Percentiles rank a stretch among this genome's conserved stretches.
phyloP scores from a whole-genome alignment of 306 rosid genomes.

The Rubus parviflorus region DNA sequence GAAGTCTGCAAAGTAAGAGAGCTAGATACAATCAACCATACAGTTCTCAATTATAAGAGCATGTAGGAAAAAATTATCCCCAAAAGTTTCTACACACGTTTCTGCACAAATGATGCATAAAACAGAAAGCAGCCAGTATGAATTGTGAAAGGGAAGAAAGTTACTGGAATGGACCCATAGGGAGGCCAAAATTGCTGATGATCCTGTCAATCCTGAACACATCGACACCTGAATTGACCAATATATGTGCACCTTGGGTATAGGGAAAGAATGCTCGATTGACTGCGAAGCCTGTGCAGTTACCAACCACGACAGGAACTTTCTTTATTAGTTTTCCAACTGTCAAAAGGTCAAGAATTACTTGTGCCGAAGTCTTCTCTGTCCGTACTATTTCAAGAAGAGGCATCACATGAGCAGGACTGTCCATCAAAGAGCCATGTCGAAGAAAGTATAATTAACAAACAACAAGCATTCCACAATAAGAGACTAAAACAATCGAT shows the following conservation, averaged over 20 bases:
- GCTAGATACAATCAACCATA: constrained; percentile 20
- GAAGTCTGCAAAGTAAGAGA: constrained; percentile 65
- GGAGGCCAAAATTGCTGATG: constrained; percentile 81
- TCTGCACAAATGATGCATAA: neutral
- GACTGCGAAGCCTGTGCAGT: constrained; percentile 96
- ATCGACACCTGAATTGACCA: constrained; percentile 80
- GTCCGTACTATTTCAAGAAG: constrained; percentile 96
- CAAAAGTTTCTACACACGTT: neutral
- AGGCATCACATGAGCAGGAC: constrained; percentile 99
- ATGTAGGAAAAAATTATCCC: neutral
- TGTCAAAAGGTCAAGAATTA: constrained; percentile 77
- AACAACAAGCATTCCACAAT: neutral
- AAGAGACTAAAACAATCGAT: neutral
- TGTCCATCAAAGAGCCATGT: constrained; percentile 44
- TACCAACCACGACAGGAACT: constrained; percentile 91
- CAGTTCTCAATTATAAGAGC: neutral
- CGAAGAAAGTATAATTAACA: constrained; percentile 19
- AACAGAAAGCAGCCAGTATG: constrained; percentile 11
- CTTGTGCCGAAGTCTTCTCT: constrained; percentile 80
- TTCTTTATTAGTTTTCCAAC: constrained; percentile 91
- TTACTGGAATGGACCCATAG: constrained; percentile 95
- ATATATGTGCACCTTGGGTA: constrained; percentile 62
- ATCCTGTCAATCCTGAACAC: constrained; percentile 72
- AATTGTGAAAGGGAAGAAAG: constrained; percentile 35
- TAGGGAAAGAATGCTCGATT: constrained; percentile 95